Conservation (phyloP, 495 filamentous ascomycete genomes). For the Pyrenopolyporus hunteri region DNA sequence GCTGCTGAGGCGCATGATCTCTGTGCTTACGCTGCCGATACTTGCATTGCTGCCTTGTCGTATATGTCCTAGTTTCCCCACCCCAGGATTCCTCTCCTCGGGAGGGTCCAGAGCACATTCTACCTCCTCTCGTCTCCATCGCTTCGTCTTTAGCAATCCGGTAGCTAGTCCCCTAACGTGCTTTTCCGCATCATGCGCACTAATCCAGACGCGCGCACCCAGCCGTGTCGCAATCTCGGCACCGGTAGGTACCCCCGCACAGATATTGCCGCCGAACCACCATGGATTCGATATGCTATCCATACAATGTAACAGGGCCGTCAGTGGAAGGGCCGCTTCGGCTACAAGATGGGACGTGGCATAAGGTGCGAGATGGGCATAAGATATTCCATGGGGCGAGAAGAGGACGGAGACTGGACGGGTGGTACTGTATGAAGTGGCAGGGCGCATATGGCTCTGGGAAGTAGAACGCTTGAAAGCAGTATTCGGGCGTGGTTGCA, state of each 20-base stretch:
- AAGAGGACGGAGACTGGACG: slow-evolving; percentile 62
- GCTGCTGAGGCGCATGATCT: slow-evolving; percentile 39
- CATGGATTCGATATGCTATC: slow-evolving; percentile 64
- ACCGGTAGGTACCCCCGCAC: slow-evolving; percentile 62
- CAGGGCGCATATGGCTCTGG: slow-evolving; percentile 26
- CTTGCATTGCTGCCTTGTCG: slow-evolving; percentile 20
- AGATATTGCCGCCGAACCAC: slow-evolving; percentile 69
- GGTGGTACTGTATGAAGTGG: slow-evolving; percentile 15
- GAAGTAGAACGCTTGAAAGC: slow-evolving; percentile 27
- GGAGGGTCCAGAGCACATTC: slow-evolving; percentile 33
- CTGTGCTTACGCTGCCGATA: slow-evolving; percentile 25
- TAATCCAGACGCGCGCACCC: slow-evolving; percentile 64
- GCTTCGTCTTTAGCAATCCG: slow-evolving; percentile 53
- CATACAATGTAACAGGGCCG: slow-evolving; percentile 67
- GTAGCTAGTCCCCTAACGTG: slow-evolving; percentile 60
- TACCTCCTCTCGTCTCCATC: slow-evolving; percentile 55
- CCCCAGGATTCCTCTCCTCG: not conserved
- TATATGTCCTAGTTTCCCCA: slow-evolving; percentile 9
- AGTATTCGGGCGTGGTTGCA: slow-evolving; percentile 6
- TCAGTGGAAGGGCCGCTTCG: slow-evolving; percentile 66
- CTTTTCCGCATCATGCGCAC: slow-evolving; percentile 71
- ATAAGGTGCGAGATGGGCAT: slow-evolving; percentile 57
- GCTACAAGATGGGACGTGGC: slow-evolving; percentile 59
- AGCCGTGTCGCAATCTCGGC: slow-evolving; percentile 61
- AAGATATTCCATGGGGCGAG: slow-evolving; percentile 64